Evolutionary conservation across 2,329 filamentous ascomycete species (phyloP).

Genomic region (Penicillium expansum): DNA sequence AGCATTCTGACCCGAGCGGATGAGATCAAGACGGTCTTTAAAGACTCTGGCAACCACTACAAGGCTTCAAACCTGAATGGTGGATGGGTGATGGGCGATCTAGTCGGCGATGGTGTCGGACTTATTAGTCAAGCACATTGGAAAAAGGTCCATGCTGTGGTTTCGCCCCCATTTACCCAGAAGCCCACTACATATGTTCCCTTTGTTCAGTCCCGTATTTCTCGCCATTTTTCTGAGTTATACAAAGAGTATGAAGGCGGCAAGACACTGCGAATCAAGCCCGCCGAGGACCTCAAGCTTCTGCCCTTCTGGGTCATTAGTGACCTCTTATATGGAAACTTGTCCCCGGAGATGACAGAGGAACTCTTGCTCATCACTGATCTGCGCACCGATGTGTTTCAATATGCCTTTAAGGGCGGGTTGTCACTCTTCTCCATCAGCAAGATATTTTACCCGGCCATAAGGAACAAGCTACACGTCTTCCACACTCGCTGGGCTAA

Average conservation of each 20-base stretch:
- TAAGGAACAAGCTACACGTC: constrained; percentile 22
- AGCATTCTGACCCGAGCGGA: constrained; percentile 40
- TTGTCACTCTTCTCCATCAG: constrained; percentile 28
- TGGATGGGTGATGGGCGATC: constrained; percentile 41
- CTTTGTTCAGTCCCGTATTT: constrained; percentile 5
- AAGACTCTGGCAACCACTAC: constrained; percentile 45
- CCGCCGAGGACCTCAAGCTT: constrained; percentile 31
- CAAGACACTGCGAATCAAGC: constrained; percentile 13
- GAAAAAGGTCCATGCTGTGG: constrained; percentile 5
- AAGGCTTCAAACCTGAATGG: constrained; percentile 46
- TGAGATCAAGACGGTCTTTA: constrained; percentile 40
- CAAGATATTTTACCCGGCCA: constrained; percentile 16
- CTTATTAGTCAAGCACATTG: constrained; percentile 34
- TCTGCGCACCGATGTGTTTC: constrained; percentile 36
- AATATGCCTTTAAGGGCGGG: constrained; percentile 36
- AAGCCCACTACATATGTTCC: neutral
- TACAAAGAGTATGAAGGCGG: neutral
- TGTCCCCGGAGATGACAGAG: constrained; percentile 22
- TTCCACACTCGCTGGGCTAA: constrained; percentile 33
- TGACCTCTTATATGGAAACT: constrained; percentile 39
- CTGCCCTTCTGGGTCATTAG: constrained; percentile 43
- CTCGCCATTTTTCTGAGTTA: neutral
- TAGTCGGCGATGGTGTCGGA: constrained; percentile 47
- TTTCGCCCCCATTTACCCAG: neutral
- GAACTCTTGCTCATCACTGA: constrained; percentile 22